phyloP scores from a whole-genome alignment of 1,139 yeast genomes.

The Candida pseudoviswanathii region DNA sequence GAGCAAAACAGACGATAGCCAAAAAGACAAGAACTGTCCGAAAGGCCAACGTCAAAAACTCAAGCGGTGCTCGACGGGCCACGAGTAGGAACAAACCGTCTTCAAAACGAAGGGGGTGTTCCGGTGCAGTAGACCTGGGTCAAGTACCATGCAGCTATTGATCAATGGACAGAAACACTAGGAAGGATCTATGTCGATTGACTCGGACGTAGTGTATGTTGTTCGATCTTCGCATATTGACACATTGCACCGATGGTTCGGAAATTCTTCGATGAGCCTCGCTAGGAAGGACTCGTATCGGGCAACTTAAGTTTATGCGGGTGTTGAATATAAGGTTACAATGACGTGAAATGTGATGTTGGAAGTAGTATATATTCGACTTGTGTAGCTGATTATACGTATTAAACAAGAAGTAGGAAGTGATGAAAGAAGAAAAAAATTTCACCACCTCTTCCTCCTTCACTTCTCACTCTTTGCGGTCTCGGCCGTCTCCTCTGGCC shows the following conservation, averaged over 20 bases:
- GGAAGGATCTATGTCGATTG: neutral
- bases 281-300: constrained; percentile 28
- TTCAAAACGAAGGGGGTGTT: constrained; percentile 5
- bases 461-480: neutral
- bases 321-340: too few relatives aligned
- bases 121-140: too few relatives aligned
- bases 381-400: too few relatives aligned
- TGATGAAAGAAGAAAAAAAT: neutral
- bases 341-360: neutral
- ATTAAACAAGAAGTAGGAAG: neutral
- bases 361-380: neutral
- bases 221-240: constrained; percentile 48
- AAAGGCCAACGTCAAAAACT: too few relatives aligned
- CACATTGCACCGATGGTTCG: constrained; percentile 52
- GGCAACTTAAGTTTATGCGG: constrained; percentile 51
- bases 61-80: too few relatives aligned
- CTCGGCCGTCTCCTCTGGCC: too few relatives aligned
- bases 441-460: neutral
- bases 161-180: neutral
- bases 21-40: constrained; percentile 8
- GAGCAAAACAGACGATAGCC: neutral
- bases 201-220: neutral
- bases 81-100: neutral
- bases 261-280: constrained; percentile 17
- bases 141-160: neutral